Percentiles rank a stretch among this genome's conserved stretches.
Evolutionary conservation across 306 rosid species (phyloP).

Genomic region (Quillaja saponaria): DNA sequence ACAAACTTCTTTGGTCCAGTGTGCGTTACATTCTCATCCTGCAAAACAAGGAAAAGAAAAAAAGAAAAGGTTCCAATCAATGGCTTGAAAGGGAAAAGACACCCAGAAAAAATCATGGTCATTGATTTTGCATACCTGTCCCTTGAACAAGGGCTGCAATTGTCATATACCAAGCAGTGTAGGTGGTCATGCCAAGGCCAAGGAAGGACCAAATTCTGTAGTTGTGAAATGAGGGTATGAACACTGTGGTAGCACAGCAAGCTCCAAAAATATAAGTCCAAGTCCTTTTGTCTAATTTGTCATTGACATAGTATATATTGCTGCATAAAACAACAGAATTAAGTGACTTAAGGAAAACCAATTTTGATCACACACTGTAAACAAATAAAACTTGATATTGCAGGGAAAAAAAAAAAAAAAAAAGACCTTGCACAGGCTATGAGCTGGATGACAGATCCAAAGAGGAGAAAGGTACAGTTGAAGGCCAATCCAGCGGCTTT

Average conservation of each 20-base stretch:
- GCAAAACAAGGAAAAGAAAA: neutral
- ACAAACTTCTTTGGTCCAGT: conserved; percentile 75
- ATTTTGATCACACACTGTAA: neutral
- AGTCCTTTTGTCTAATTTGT: conserved; percentile 86
- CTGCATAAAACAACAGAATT: conserved; percentile 40
- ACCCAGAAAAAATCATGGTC: conserved; percentile 3
- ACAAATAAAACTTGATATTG: neutral
- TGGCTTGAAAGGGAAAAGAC: neutral
- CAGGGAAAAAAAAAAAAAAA: conserved; percentile 1
- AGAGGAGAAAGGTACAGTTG: conserved; percentile 92
- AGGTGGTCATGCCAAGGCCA: conserved; percentile 97
- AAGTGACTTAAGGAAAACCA: conserved; percentile 8
- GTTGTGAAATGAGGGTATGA: conserved; percentile 31
- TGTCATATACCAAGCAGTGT: conserved; percentile 95
- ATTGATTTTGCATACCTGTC: conserved; percentile 59
- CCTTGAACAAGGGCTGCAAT: conserved; percentile 75
- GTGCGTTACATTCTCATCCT: conserved; percentile 80
- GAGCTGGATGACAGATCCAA: conserved; percentile 92
- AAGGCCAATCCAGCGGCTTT: conserved; percentile 85
- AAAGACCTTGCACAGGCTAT: conserved; percentile 93
- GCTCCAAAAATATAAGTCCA: conserved; percentile 98
- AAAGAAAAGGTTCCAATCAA: conserved; percentile 6
- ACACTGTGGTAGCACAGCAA: conserved; percentile 95
- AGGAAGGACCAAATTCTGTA: conserved; percentile 94
- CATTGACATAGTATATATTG: conserved; percentile 85